Base-by-base conservation (phyloP, 495 filamentous ascomycete genomes). In the Xylaria acuta region DNA sequence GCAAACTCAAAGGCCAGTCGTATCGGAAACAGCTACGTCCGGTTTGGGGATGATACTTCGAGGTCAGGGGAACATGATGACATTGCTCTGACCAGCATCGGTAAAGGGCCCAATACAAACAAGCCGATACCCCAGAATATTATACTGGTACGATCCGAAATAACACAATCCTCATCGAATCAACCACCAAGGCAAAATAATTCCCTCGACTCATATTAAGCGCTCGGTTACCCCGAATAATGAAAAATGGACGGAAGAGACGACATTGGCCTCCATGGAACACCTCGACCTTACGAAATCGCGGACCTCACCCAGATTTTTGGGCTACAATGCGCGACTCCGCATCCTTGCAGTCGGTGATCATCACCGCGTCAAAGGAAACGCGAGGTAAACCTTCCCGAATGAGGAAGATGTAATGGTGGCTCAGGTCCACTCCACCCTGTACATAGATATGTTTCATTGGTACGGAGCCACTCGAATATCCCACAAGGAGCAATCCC, bases 111-210 rank as follows among this genome's bases (percentile, higher is more conserved):
- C 3, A 38, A 22, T 64, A 32, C 59, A 4, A 66, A 72, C 67
- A 69, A 72, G 43, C 63, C 66, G 18, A 70, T 75, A 0, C 73
- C 73, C 1, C 68, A 75, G 66, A 63, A 73, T 45, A 69, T 64
- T 43, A 75, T 75, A n/a, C 32, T 75, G 47, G 73, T 75, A 40
- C 73, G 67, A 11, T 75, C 73, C 18, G 73, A 75, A 62, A 75
- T 75, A 40, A 71, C 59, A 5, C 69, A 71, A 30, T 71, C 59
- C 12, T 38, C 69, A 45, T 51, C 69, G 59, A 54, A 70, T 70
- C 67, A 70, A 49, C 22, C 54, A 27, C 30, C n/a, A 62, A 36
- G 16, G 20, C 40, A 47, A 56, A 40, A 67, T 40, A 30, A 54
- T 56, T 56, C 65, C 5, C 32, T 67, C 27, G 67, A 70, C 41